phyloP scores from a whole-genome alignment of 768 basidiomycete genomes.

The Leccinum sublutescens region DNA sequence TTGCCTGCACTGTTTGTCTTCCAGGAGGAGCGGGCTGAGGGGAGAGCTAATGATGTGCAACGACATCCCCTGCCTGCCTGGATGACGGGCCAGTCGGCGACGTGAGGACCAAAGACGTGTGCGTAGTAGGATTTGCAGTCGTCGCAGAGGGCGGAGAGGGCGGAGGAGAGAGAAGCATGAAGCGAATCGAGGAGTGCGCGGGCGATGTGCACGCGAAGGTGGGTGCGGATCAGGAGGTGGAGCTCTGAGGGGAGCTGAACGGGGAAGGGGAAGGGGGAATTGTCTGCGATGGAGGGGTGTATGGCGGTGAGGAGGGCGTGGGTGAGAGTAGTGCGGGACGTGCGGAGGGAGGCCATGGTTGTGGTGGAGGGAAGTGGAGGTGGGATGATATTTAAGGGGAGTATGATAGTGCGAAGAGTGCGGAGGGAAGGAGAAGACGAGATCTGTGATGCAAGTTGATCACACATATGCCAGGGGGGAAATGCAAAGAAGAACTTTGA shows the following conservation, averaged over 20 bases:
- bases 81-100: constrained; percentile 55
- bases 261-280: constrained; percentile 20
- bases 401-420: constrained; percentile 17
- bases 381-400: constrained; percentile 16
- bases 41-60: constrained; percentile 35
- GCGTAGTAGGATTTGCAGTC: constrained; percentile 52
- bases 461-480: neutral
- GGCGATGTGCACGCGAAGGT: constrained; percentile 45
- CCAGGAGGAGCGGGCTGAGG: constrained; percentile 7
- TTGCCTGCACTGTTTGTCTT: constrained; percentile 6
- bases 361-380: neutral
- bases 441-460: constrained; percentile 1
- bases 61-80: constrained; percentile 43
- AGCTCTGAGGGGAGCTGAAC: constrained; percentile 47
- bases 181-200: constrained; percentile 42
- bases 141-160: constrained; percentile 39
- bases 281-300: constrained; percentile 43
- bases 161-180: constrained; percentile 35
- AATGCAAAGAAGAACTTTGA: constrained; percentile 1
- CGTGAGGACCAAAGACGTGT: constrained; percentile 51
- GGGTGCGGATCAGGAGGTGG: constrained; percentile 49
- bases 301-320: constrained; percentile 52
- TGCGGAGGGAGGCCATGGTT: constrained; percentile 29
- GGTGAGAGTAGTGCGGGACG: constrained; percentile 44
- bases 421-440: constrained; percentile 21